phyloP scores from a whole-genome alignment of 176 grass and related monocot species.

The Pharus latifolius region DNA sequence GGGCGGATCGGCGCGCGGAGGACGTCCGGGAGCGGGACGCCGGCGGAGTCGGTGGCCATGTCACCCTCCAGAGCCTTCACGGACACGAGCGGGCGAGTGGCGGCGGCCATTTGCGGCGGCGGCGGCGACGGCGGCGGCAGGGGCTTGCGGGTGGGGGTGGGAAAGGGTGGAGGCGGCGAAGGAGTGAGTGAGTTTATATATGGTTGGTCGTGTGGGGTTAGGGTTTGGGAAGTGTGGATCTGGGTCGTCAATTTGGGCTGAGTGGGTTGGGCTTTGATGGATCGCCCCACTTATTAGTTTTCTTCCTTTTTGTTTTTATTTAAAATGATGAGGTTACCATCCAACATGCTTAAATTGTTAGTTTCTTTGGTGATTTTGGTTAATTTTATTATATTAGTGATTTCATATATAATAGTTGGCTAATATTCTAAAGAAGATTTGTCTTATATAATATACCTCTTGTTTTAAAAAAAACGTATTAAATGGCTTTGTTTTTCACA shows the following conservation, averaged over 20 bases:
- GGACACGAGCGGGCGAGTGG: slow-evolving; percentile 45
- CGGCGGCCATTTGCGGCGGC: slow-evolving; percentile 35
- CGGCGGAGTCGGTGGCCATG: slow-evolving; percentile 39
- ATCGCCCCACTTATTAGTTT: too few species aligned
- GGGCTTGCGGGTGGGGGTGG: background rate
- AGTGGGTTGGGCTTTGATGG: background rate
- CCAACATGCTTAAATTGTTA: too few species aligned
- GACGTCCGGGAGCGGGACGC: slow-evolving; percentile 32
- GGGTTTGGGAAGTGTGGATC: slow-evolving; percentile 10
- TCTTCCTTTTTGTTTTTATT: too few species aligned
- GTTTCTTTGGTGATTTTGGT: too few species aligned
- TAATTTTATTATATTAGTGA: too few species aligned
- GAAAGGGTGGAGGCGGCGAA: background rate
- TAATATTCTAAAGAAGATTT: too few species aligned
- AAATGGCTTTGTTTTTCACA: too few species aligned
- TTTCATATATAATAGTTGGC: too few species aligned
- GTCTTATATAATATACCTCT: too few species aligned
- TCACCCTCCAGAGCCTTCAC: slow-evolving; percentile 45
- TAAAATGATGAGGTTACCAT: too few species aligned
- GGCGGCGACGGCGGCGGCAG: background rate
- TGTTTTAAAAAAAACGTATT: too few species aligned
- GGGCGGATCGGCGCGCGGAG: slow-evolving; percentile 39
- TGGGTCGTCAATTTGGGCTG: background rate
- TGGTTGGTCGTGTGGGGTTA: background rate
- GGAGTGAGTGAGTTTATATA: background rate